Evolutionary conservation across 1,139 yeast genomes (phyloP).

Genomic region (Yamadazyma aaseri): DNA sequence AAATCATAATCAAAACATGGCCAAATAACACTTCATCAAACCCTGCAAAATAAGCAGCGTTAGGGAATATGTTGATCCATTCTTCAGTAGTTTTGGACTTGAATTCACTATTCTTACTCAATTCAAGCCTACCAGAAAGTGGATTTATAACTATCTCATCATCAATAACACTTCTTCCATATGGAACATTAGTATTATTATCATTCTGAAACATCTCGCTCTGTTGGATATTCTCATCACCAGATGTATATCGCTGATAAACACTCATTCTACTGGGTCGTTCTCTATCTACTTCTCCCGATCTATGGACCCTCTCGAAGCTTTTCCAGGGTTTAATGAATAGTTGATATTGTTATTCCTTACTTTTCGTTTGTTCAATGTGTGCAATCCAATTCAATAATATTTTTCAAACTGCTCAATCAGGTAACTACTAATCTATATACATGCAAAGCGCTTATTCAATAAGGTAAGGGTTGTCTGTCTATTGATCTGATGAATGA

Average conservation of each 20-base stretch:
- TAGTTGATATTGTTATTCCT: not conserved
- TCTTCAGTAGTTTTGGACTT: conserved; percentile 19
- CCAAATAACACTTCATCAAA: conserved; percentile 53
- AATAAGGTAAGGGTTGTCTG: too few species aligned
- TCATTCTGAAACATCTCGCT: not conserved
- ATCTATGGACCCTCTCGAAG: not conserved
- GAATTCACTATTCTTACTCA: conserved; percentile 15
- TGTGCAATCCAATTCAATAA: conserved; percentile 1
- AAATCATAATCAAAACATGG: conserved; percentile 51
- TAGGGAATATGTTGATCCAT: conserved; percentile 44
- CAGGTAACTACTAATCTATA: too few species aligned
- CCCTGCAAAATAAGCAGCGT: conserved; percentile 58
- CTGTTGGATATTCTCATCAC: conserved; percentile 19
- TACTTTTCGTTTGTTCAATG: not conserved
- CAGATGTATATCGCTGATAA: conserved; percentile 39
- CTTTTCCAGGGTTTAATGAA: not conserved
- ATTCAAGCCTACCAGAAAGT: conserved; percentile 20
- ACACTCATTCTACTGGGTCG: too few species aligned
- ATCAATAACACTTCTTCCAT: conserved; percentile 2
- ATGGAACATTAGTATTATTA: not conserved
- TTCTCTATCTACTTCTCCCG: too few species aligned
- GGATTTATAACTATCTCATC: conserved; percentile 17
- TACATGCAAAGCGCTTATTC: too few species aligned
- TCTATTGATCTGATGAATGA: too few species aligned
- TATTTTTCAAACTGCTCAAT: conserved; percentile 1